Percentiles rank a stretch among this genome's conserved stretches.
Evolutionary conservation across 176 grass and related monocot genomes (phyloP).

Genomic region (Hsuehochloa calcarea): DNA sequence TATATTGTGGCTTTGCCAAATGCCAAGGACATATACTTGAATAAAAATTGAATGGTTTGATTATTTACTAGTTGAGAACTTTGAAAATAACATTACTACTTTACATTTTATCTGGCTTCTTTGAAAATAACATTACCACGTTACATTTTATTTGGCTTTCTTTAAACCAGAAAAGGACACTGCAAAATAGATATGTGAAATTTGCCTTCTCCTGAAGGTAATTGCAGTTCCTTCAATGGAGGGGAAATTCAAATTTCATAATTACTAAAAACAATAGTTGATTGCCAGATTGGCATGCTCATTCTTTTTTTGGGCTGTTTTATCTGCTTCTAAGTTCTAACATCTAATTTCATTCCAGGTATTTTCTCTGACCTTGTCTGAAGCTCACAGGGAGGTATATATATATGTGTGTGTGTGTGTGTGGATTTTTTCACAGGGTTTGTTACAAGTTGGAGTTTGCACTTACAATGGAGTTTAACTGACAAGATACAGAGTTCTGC

Average conservation of each 20-base stretch:
- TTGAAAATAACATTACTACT: neutral
- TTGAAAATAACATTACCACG: neutral
- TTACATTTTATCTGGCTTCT: neutral
- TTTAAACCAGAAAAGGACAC: neutral
- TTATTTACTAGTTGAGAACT: conserved; percentile 5
- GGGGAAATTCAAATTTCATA: conserved; percentile 6
- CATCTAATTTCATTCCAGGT: conserved; percentile 69
- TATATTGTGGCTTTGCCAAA: conserved; percentile 22
- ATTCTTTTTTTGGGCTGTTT: conserved; percentile 9
- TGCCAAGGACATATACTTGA: neutral
- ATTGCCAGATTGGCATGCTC: conserved; percentile 13
- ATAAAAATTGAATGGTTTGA: neutral
- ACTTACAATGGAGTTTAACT: conserved; percentile 21
- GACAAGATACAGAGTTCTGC: conserved; percentile 28
- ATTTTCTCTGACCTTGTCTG: conserved; percentile 98
- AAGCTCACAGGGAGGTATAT: conserved; percentile 90
- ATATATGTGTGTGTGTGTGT: neutral
- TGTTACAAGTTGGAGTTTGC: conserved; percentile 35
- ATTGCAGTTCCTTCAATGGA: conserved; percentile 20
- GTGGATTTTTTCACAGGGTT: conserved; percentile 53
- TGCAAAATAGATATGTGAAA: neutral
- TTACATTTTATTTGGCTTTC: neutral
- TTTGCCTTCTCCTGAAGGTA: conserved; percentile 24
- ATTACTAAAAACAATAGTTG: conserved; percentile 8
- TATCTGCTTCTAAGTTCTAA: conserved; percentile 46